These are phyloP conservation scores for Punica granatum DNA, from an alignment of 345 rosid genomes.

Conservation along the genomic window DNA sequence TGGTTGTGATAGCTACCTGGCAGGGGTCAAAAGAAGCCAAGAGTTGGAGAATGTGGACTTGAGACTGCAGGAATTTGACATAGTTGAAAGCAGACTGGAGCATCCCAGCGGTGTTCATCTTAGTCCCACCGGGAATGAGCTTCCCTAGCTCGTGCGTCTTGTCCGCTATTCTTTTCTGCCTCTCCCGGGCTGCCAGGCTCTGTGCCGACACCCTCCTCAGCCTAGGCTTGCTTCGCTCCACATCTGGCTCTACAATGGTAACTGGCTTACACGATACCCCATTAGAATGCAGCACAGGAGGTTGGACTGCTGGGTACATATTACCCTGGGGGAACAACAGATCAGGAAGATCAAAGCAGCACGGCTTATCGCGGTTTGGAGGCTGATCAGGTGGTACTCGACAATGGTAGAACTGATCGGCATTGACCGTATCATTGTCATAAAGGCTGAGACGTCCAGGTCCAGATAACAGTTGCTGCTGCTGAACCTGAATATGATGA, in stretches of 20 bases:
- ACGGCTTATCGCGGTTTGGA: neutral
- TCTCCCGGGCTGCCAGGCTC: constrained; percentile 76
- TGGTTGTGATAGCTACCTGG: neutral
- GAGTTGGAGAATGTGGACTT: constrained; percentile 47
- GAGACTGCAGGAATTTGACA: constrained; percentile 73
- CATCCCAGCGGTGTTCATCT: constrained; percentile 91
- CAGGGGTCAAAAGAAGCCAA: constrained; percentile 11
- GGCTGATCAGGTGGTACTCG: neutral
- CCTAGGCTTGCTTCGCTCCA: neutral
- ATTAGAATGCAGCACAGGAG: neutral
- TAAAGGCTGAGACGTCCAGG: neutral
- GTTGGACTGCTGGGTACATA: neutral
- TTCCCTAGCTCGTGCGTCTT: constrained; percentile 74
- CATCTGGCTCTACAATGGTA: neutral
- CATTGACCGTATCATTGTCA: neutral
- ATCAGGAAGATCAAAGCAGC: neutral
- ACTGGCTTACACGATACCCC: neutral
- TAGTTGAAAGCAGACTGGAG: constrained; percentile 69
- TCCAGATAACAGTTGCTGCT: neutral
- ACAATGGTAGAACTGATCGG: neutral
- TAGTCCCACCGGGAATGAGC: constrained; percentile 76
- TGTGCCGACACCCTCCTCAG: constrained; percentile 40
- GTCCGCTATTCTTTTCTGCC: constrained; percentile 77
- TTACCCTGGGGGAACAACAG: neutral
- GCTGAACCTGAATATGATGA: neutral